A percentile compares a stretch with the other conserved stretches of the same genome.
These are phyloP conservation scores for Solanum bulbocastanum DNA, from an alignment of 257 asterid species.

Conservation along the genomic window DNA sequence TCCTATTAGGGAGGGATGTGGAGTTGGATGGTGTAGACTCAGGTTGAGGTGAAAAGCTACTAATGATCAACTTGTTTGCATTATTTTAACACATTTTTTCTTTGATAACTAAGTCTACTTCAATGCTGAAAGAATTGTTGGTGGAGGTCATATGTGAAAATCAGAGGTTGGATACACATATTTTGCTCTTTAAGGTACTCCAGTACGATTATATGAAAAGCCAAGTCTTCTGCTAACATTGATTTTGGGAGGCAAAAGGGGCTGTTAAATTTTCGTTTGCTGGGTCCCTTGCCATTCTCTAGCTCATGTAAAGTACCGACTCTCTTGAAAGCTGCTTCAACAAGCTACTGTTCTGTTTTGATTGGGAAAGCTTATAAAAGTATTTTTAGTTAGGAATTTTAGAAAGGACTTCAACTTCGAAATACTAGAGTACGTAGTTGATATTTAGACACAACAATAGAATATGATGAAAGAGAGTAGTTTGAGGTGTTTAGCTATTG, in stretches of 20 bases:
- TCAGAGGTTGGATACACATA: neutral
- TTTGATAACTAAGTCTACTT: neutral
- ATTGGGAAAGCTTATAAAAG: neutral
- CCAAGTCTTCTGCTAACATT: neutral
- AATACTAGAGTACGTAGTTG: neutral
- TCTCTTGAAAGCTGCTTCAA: neutral
- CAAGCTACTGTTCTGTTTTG: neutral
- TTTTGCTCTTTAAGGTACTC: neutral
- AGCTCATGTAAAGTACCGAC: neutral
- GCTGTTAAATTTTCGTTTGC: neutral
- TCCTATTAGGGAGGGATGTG: neutral
- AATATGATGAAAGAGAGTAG: neutral
- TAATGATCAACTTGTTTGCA: neutral
- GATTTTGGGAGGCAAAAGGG: neutral
- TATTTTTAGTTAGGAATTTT: neutral
- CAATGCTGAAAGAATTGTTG: neutral
- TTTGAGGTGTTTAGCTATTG: neutral
- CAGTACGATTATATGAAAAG: neutral
- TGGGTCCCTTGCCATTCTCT: neutral
- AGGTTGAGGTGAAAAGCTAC: neutral
- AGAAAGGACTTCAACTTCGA: neutral
- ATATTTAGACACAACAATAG: neutral
- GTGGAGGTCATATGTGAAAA: neutral
- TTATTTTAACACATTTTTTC: neutral
- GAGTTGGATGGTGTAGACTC: neutral